A percentile compares a stretch with the other conserved stretches of the same genome.
Evolutionary conservation across 805 yeast species (phyloP).

Genomic region (Yarrowia osloensis): DNA sequence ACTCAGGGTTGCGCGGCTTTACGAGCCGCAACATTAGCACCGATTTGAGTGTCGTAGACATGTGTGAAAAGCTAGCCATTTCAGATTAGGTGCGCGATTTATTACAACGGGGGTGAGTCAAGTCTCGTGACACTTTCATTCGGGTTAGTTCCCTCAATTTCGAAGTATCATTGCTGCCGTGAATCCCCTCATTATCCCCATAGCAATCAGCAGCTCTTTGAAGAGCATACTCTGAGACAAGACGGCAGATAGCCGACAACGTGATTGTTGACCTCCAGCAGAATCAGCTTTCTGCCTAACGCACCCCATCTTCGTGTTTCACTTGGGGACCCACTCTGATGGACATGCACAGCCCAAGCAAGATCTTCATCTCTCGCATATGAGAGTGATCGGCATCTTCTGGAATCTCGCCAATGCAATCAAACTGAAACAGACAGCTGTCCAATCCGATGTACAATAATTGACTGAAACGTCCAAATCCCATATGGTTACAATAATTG

Average conservation of each 20-base stretch:
- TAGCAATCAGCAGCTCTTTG: too few relatives aligned
- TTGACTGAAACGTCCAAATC: too few relatives aligned
- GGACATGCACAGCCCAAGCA: background rate
- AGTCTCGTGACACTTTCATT: too few relatives aligned
- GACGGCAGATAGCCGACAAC: too few relatives aligned
- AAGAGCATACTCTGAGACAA: too few relatives aligned
- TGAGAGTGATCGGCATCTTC: background rate
- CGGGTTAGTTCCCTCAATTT: too few relatives aligned
- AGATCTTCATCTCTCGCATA: constrained; percentile 2
- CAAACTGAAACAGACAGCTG: too few relatives aligned
- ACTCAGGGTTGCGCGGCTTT: background rate
- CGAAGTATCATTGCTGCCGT: too few relatives aligned
- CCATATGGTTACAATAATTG: background rate
- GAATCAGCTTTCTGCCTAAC: too few relatives aligned
- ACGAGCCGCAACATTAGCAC: background rate
- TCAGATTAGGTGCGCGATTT: background rate
- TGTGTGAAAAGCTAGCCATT: background rate
- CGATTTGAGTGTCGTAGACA: background rate
- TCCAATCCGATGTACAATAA: too few relatives aligned
- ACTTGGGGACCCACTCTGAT: constrained; percentile 6
- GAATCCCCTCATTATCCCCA: too few relatives aligned
- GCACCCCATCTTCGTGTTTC: background rate
- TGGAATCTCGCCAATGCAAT: background rate
- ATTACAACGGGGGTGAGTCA: background rate
- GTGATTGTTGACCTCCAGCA: too few relatives aligned